Evolutionary conservation across 352 stramenopile genomes (phyloP).

Genomic region (Pythium folliculosum): DNA sequence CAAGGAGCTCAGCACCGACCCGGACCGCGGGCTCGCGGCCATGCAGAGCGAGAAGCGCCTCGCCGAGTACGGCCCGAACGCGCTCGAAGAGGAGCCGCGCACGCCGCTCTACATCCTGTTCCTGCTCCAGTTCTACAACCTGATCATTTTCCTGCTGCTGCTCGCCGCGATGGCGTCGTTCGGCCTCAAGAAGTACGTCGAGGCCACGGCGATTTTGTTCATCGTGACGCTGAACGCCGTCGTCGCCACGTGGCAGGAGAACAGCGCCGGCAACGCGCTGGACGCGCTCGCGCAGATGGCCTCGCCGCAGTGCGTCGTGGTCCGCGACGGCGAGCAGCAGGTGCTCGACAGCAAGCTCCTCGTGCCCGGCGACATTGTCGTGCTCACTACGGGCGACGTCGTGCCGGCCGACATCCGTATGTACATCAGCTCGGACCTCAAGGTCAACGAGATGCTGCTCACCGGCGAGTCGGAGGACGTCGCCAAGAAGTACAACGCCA

Average conservation of each 20-base stretch:
- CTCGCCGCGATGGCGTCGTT: slow-evolving; percentile 57
- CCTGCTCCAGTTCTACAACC: slow-evolving; percentile 79
- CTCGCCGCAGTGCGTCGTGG: slow-evolving; percentile 60
- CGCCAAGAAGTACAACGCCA: slow-evolving; percentile 54
- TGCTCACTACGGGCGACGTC: slow-evolving; percentile 92
- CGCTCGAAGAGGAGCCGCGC: slow-evolving; percentile 57
- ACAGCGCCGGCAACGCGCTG: slow-evolving; percentile 64
- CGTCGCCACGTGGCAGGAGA: slow-evolving; percentile 65
- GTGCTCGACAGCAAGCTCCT: slow-evolving; percentile 72
- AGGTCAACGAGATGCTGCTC: slow-evolving; percentile 94
- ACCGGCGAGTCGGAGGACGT: slow-evolving; percentile 92
- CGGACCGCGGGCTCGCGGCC: slow-evolving; percentile 40
- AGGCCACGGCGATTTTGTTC: slow-evolving; percentile 67
- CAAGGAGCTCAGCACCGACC: slow-evolving; percentile 57
- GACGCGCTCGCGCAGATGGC: slow-evolving; percentile 66
- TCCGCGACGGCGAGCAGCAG: slow-evolving; percentile 61
- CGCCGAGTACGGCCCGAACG: slow-evolving; percentile 51
- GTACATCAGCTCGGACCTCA: slow-evolving; percentile 79
- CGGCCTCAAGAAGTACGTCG: slow-evolving; percentile 57
- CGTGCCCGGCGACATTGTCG: slow-evolving; percentile 83
- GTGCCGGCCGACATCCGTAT: slow-evolving; percentile 92
- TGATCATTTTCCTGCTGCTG: slow-evolving; percentile 72
- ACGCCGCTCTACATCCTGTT: slow-evolving; percentile 64
- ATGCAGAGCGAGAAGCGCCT: slow-evolving; percentile 44
- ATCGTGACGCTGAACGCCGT: slow-evolving; percentile 66